A percentile compares a stretch with the other conserved stretches of the same genome.
These are phyloP conservation scores for Trifolium pratense DNA, from an alignment of 306 rosid genomes.

Conservation along the genomic window DNA sequence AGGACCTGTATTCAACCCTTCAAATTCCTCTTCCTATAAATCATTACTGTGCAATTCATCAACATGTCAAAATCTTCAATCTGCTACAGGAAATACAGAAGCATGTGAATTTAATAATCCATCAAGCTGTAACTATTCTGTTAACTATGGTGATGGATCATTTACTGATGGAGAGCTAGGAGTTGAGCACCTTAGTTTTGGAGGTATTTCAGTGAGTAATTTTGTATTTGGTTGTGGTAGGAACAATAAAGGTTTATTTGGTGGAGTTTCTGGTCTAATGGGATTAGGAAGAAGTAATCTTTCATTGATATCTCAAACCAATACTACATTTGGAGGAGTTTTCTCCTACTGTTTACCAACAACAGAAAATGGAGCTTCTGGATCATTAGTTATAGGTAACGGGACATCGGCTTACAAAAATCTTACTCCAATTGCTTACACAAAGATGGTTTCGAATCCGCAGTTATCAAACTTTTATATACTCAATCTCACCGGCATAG, in stretches of 20 bases:
- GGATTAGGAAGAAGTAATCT: slow-evolving; percentile 78
- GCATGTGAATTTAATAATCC: slow-evolving; percentile 44
- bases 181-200: slow-evolving; percentile 56
- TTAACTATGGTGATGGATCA: slow-evolving; percentile 85
- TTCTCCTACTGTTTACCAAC: slow-evolving; percentile 91
- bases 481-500: slow-evolving; percentile 71
- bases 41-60: slow-evolving; percentile 64
- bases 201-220: slow-evolving; percentile 46
- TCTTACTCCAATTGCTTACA: slow-evolving; percentile 69
- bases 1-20: slow-evolving; percentile 75
- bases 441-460: slow-evolving; percentile 68
- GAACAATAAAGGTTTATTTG: slow-evolving; percentile 78
- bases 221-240: slow-evolving; percentile 85
- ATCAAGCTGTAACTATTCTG: slow-evolving; percentile 55
- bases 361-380: slow-evolving; percentile 59
- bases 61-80: slow-evolving; percentile 59
- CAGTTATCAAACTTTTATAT: slow-evolving; percentile 64
- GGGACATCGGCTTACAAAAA: slow-evolving; percentile 67
- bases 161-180: slow-evolving; percentile 65
- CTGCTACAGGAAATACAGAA: slow-evolving; percentile 56
- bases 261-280: slow-evolving; percentile 79
- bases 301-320: slow-evolving; percentile 74
- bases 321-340: slow-evolving; percentile 65
- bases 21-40: slow-evolving; percentile 60
- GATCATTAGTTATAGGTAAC: slow-evolving; percentile 74